A percentile compares a stretch with the other conserved stretches of the same genome.
These are phyloP conservation scores for Sarcodon aspratus DNA, from an alignment of 768 basidiomycete genomes.

Conservation along the genomic window DNA sequence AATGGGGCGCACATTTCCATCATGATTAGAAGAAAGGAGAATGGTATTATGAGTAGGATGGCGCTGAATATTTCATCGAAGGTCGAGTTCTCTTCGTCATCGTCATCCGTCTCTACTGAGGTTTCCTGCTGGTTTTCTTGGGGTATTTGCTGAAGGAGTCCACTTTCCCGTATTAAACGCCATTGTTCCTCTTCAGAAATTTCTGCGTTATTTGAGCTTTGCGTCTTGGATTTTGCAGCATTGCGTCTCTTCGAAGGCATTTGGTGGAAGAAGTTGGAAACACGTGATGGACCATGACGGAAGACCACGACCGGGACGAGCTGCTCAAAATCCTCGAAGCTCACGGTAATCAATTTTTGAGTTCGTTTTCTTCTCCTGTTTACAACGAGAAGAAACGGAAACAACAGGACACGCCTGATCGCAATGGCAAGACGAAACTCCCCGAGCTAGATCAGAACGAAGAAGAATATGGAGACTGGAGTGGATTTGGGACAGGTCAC, in stretches of 20 bases:
- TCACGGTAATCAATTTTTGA: slow-evolving; percentile 35
- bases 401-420: neutral
- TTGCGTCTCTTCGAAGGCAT: neutral
- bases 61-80: slow-evolving; percentile 65
- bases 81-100: slow-evolving; percentile 30
- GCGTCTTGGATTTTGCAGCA: slow-evolving; percentile 2
- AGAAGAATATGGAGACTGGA: slow-evolving; percentile 29
- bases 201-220: slow-evolving; percentile 14
- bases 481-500: slow-evolving; percentile 17
- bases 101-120: slow-evolving; percentile 6
- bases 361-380: slow-evolving; percentile 22
- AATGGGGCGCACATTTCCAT: slow-evolving; percentile 70
- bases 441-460: slow-evolving; percentile 13
- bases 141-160: slow-evolving; percentile 19
- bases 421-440: slow-evolving; percentile 6
- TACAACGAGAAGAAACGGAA: slow-evolving; percentile 11
- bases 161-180: slow-evolving; percentile 60
- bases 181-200: slow-evolving; percentile 71
- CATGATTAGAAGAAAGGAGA: slow-evolving; percentile 61
- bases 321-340: slow-evolving; percentile 31
- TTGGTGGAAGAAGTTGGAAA: neutral
- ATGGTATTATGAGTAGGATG: slow-evolving; percentile 55
- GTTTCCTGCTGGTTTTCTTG: neutral
- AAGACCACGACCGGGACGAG: slow-evolving; percentile 13
- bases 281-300: neutral